Evolutionary conservation across 2,329 filamentous ascomycete species (phyloP), one percentile per base, ranked within the genome.

Genomic region (Diplocarpon rosae): DNA sequence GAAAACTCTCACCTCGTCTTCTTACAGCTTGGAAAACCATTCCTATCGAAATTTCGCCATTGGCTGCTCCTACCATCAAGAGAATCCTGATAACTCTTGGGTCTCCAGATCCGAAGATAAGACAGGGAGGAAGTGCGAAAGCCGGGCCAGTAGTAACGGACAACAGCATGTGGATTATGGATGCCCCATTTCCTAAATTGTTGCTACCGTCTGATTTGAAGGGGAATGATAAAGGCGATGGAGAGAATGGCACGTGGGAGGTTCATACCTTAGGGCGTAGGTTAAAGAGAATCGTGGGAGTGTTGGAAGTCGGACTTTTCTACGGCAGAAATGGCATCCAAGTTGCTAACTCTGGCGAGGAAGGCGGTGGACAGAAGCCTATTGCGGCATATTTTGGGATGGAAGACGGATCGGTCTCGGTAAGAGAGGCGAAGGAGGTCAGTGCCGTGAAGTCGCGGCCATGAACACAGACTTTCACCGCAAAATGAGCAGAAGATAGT

Each of bases 321-420:
- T 77, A 80, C 34, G 90, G 90, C 3, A 62, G 80, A 57, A 89
- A 90, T 48, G 90, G 90, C 0, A 69, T 76, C 13, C 72, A 93
- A 62, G 75, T 78, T 48, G 75, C 74, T 34, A 69, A 73, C 43
- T 69, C 73, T 47, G 72, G 78, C 52, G 66, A 71, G 58, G 69
- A 72, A 43, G 66, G 78, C 38, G 82, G 84, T 38, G 88, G 85
- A 1, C 87, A 95, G 68, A 94, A 90, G 67, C 92, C 92, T 0
- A 75, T 95, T 11, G 88, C 88, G 24, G 89, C 87, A 17, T 98
- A 96, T 68, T 98, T 96, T 66, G 92, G 92, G 30, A 85, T 92
- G 78, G 76, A 83, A 36, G 84, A 86, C 59, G 85, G 85, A 3
- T 71, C 69, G 10, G 80, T 85, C 12, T 67, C 80, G 57, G 69